Evolutionary conservation across 495 filamentous ascomycete species (phyloP), one percentile per base, ranked within the genome.

Genomic region (Penicillium antarcticum): DNA sequence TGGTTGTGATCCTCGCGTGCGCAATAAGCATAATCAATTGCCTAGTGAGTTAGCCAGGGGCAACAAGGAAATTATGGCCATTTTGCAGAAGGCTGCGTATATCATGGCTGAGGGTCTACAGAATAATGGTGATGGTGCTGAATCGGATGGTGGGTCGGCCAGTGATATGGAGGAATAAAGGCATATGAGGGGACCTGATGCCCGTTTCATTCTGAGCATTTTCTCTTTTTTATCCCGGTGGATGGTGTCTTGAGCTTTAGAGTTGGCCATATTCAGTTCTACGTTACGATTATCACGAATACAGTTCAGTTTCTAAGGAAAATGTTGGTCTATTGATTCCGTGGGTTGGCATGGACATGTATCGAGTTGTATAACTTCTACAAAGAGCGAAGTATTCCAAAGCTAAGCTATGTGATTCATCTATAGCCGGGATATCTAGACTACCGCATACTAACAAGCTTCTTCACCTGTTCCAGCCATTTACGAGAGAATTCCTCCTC

Each of bases 41-140:
- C 73, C 73, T 2, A 57, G 60, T 1, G 69, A 74, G 16, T 46
- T 76, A 14, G 71, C 74, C 38, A 74, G 59, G 48, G 60, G 87
- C 44, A 92, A 96, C 55, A 62, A 62, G 38, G 81, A 79, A 31
- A 78, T 97, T 42, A 78, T 81, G 60, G 74, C 76, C 45, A 64
- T 82, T 21, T 80, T 98, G 51, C 80, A 85, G 69, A 84, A 85
- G 66, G 86, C 87, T 26, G 90, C 96, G 71, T 96, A 89, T 51
- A 78, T 83, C 32, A 50, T 77, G 43, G 65, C 70, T 1, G 74
- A 77, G 59, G 71, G 70, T 2, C 60, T 77, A 24, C 67, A 62
- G 45, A 58, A 63, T 42, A 55, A 65, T 6, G 16, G 11, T 4
- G 56, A 62, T 18, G 66, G 56, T 23, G 58, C 59, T 35, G 73